phyloP scores from a whole-genome alignment of 2,329 filamentous ascomycete species.

The Leptoxyphium fumago region DNA sequence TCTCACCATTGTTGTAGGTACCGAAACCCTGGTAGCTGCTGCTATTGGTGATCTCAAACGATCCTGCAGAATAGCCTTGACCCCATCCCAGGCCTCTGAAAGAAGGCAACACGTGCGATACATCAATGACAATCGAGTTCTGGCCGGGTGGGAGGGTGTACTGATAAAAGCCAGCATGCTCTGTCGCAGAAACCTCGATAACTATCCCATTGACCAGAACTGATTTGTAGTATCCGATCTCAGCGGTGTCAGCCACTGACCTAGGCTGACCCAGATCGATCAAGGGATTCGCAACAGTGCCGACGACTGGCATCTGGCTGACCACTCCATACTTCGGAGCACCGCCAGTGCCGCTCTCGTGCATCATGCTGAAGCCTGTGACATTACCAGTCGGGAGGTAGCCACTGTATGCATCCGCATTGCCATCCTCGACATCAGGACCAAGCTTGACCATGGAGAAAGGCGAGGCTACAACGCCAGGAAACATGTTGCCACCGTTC shows the following conservation, averaged over 20 bases:
- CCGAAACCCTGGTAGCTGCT: conserved; percentile 39
- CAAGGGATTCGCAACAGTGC: conserved; percentile 8
- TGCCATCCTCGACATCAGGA: conserved; percentile 18
- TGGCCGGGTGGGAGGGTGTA: conserved; percentile 40
- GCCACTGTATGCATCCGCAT: conserved; percentile 24
- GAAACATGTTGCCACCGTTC: conserved; percentile 28
- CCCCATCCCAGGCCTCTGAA: conserved; percentile 42
- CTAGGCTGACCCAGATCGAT: conserved; percentile 13
- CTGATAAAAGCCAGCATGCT: conserved; percentile 42
- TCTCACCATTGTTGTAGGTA: conserved; percentile 40
- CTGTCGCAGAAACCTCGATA: conserved; percentile 43
- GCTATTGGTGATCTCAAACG: conserved; percentile 35
- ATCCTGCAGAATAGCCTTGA: conserved; percentile 44
- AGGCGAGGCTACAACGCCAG: conserved; percentile 22
- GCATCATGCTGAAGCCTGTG: conserved; percentile 34
- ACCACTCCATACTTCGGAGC: conserved; percentile 47
- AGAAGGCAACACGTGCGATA: conserved; percentile 42
- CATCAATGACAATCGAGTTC: conserved; percentile 42
- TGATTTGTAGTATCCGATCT: conserved; percentile 48
- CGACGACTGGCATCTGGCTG: conserved; percentile 10
- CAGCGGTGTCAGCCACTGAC: conserved; percentile 23
- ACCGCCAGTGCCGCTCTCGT: conserved; percentile 52
- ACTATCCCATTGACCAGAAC: conserved; percentile 38
- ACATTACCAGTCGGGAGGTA: conserved; percentile 17
- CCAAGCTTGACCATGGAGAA: conserved; percentile 29